Conservation (phyloP, 345 rosid species). For the Clausena lansium region DNA sequence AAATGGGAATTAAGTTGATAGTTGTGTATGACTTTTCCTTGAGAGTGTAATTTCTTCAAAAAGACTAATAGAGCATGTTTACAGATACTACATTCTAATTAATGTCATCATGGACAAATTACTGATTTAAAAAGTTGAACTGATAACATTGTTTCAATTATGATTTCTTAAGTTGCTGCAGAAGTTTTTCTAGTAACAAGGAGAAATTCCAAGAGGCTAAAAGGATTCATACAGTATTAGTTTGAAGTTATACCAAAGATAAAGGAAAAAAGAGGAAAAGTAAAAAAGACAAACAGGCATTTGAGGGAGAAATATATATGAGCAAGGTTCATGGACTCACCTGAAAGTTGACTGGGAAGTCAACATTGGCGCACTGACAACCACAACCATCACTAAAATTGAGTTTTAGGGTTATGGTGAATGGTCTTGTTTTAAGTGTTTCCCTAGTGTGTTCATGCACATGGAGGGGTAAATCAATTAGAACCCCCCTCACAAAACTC, state of each 20-base stretch:
- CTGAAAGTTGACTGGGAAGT: constrained; percentile 29
- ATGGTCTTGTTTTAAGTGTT: constrained; percentile 30
- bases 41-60: too few species aligned
- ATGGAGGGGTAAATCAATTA: background rate
- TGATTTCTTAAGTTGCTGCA: too few species aligned
- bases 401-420: constrained; percentile 34
- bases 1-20: background rate
- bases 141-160: too few species aligned
- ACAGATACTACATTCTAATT: too few species aligned
- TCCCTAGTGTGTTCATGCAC: constrained; percentile 23
- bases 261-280: background rate
- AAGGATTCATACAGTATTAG: background rate
- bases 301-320: background rate
- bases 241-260: background rate
- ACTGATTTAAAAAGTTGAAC: too few species aligned
- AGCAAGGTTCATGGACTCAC: constrained; percentile 9
- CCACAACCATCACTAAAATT: constrained; percentile 36
- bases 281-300: background rate
- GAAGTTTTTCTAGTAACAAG: background rate
- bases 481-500: too few species aligned
- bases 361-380: constrained; percentile 20
- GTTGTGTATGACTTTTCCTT: too few species aligned
- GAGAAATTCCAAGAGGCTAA: background rate
- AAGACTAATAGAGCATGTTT: too few species aligned
- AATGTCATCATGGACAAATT: too few species aligned